A percentile compares a stretch with the other conserved stretches of the same genome.
Evolutionary conservation across 371 early-diverging fungal genomes (phyloP).

Genomic region (Mortierella sp.): DNA sequence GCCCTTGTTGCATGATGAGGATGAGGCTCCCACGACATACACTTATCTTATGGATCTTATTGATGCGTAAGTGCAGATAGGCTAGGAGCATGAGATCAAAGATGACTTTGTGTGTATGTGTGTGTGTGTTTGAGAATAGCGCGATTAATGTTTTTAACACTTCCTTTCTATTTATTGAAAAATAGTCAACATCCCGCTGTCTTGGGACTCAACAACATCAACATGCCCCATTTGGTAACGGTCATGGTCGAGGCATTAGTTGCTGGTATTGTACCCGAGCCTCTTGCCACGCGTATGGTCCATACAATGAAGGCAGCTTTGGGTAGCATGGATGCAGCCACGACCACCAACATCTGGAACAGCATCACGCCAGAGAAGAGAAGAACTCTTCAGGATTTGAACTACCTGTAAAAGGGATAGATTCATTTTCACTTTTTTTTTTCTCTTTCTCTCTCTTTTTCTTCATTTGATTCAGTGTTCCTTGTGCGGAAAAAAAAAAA

Average conservation of each 20-base stretch:
- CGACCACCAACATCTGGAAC: slow-evolving; percentile 73
- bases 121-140: too few species aligned
- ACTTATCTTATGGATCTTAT: slow-evolving; percentile 82
- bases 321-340: slow-evolving; percentile 64
- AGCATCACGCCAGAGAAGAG: slow-evolving; percentile 73
- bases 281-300: slow-evolving; percentile 70
- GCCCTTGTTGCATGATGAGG: slow-evolving; percentile 88
- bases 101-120: background rate
- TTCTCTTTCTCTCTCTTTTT: background rate
- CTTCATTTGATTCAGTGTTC: background rate
- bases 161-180: background rate
- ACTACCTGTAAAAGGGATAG: slow-evolving; percentile 28
- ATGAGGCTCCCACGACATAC: slow-evolving; percentile 84
- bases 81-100: too few species aligned
- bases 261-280: slow-evolving; percentile 66
- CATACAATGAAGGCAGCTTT: slow-evolving; percentile 69
- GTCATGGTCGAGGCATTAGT: slow-evolving; percentile 78
- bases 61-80: slow-evolving; percentile 53
- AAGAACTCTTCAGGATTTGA: slow-evolving; percentile 67
- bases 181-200: slow-evolving; percentile 65
- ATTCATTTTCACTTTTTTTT: background rate
- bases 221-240: slow-evolving; percentile 72
- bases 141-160: background rate
- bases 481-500: too few species aligned
- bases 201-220: slow-evolving; percentile 68